Percentiles rank a stretch among this genome's conserved stretches.
Evolutionary conservation across 331 rosid species (phyloP).

Genomic region (Quercus phellos): DNA sequence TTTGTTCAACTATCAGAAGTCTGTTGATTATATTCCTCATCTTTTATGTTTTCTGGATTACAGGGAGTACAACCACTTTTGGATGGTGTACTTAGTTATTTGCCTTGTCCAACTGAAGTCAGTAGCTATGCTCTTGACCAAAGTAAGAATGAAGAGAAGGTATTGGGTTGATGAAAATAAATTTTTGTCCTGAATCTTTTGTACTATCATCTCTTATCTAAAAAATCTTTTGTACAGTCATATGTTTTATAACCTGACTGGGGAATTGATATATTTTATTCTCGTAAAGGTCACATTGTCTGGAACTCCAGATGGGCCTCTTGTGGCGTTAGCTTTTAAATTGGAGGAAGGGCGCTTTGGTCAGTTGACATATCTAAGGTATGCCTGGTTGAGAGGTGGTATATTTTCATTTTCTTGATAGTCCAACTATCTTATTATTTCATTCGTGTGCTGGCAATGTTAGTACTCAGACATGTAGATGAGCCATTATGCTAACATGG

Average conservation of each 20-base stretch:
- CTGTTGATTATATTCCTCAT: slow-evolving; percentile 19
- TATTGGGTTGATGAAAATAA: slow-evolving; percentile 22
- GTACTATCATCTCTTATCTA: background rate
- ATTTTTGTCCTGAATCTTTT: slow-evolving; percentile 1
- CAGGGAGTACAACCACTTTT: slow-evolving; percentile 99
- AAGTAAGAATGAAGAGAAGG: slow-evolving; percentile 85
- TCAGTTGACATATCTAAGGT: slow-evolving; percentile 94
- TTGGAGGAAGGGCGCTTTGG: slow-evolving; percentile 96
- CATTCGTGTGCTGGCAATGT: background rate
- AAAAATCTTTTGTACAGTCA: background rate
- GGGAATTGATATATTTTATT: slow-evolving; percentile 19
- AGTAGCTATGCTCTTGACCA: slow-evolving; percentile 84
- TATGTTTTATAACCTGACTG: slow-evolving; percentile 11
- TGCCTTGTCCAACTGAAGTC: slow-evolving; percentile 96
- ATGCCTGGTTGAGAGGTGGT: slow-evolving; percentile 15
- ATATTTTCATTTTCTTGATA: slow-evolving; percentile 1
- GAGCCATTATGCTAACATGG: background rate
- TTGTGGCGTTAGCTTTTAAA: slow-evolving; percentile 96
- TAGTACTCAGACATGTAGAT: background rate
- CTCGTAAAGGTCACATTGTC: slow-evolving; percentile 50
- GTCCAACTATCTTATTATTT: background rate
- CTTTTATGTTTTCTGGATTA: slow-evolving; percentile 25
- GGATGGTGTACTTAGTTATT: slow-evolving; percentile 77
- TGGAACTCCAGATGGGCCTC: slow-evolving; percentile 95
- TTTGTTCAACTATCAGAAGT: slow-evolving; percentile 1